Evolutionary conservation across 805 yeast species (phyloP).

Genomic region (Hyphopichia homilentoma): DNA sequence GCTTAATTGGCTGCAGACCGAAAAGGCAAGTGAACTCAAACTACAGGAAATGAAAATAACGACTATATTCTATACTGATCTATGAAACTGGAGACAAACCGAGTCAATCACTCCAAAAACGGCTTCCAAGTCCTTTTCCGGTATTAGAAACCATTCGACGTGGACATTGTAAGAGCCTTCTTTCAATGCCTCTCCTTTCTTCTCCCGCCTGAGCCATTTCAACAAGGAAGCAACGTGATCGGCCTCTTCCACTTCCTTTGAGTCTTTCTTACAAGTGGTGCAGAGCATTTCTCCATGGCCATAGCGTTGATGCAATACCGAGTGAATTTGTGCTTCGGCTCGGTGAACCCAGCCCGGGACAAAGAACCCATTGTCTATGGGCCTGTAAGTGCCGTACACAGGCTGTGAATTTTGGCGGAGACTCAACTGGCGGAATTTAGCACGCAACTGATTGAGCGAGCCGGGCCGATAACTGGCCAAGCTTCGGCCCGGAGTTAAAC

Average conservation of each 20-base stretch:
- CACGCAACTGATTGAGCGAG: not conserved
- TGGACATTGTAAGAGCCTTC: conserved; percentile 33
- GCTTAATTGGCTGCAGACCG: no score
- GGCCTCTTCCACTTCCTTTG: not conserved
- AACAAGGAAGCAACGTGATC: conserved; percentile 1
- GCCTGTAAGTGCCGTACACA: conserved; percentile 15
- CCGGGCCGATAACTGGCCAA: not conserved
- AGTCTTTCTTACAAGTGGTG: conserved; percentile 34
- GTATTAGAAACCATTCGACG: conserved; percentile 56
- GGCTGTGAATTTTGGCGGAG: no score
- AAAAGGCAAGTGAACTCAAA: no score
- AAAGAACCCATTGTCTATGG: conserved; percentile 31
- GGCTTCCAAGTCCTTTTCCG: conserved; percentile 32
- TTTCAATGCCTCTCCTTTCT: not conserved
- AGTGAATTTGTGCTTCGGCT: conserved; percentile 44
- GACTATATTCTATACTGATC: no score
- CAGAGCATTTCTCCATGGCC: conserved; percentile 51
- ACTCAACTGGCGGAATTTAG: not conserved
- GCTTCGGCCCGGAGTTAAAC: conserved; percentile 27
- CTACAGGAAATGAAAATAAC: no score
- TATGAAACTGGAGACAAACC: conserved; percentile 11
- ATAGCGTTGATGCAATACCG: conserved; percentile 28
- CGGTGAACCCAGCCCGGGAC: conserved; percentile 22
- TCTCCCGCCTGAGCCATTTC: conserved; percentile 2
- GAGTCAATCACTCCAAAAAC: conserved; percentile 33